A percentile compares a stretch with the other conserved stretches of the same genome.
phyloP scores from a whole-genome alignment of 164 flowering plant genomes.

The Vitis amurensis region DNA sequence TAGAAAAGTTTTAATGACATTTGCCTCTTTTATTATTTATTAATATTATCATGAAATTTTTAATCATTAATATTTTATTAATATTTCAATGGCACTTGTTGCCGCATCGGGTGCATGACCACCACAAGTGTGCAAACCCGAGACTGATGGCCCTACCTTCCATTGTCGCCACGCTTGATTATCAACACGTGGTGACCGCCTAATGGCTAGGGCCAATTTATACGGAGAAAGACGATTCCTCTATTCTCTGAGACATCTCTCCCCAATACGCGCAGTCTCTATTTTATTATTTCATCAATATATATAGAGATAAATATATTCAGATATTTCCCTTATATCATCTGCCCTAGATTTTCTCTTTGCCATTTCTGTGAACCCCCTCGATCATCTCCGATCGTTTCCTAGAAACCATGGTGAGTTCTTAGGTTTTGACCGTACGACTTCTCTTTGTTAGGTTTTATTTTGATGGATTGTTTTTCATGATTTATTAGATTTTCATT shows the following conservation, averaged over 20 bases:
- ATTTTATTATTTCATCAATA: neutral
- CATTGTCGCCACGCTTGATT: no score
- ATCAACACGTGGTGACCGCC: no score
- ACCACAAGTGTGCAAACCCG: no score
- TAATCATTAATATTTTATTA: no score
- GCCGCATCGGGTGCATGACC: no score
- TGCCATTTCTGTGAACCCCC: neutral
- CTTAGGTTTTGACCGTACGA: neutral
- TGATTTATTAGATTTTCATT: no score
- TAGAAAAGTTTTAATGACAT: no score
- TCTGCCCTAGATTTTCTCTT: constrained; percentile 8
- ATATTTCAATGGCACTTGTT: no score
- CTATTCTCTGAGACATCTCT: neutral
- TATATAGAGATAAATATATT: neutral
- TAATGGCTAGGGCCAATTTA: no score
- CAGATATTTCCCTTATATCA: neutral
- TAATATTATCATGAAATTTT: no score
- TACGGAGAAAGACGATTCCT: neutral
- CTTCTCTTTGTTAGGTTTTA: neutral
- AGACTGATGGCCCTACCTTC: no score
- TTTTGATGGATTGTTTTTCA: neutral
- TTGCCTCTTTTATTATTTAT: no score
- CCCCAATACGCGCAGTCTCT: neutral
- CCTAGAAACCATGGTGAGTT: constrained; percentile 9
- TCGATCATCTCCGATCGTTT: neutral